Evolutionary conservation across 139 green algal species (phyloP).

Genomic region (Deuterostichococcus epilithicus): DNA sequence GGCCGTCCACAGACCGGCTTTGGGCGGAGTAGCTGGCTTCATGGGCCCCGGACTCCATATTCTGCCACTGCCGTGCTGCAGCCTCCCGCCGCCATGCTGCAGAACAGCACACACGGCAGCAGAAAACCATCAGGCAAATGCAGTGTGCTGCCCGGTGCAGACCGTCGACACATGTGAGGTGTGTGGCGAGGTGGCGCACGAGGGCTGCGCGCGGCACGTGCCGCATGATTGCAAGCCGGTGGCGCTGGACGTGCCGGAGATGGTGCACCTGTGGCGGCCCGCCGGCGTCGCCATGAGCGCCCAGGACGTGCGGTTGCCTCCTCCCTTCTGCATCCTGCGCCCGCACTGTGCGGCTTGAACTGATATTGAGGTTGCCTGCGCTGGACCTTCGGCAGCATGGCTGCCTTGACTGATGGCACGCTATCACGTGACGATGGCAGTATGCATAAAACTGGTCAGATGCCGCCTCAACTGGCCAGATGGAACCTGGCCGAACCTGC

Average conservation of each 20-base stretch:
- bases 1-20: too few relatives aligned
- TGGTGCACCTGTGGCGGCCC: constrained; percentile 34
- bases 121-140: too few relatives aligned
- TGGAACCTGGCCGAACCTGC: not conserved
- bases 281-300: constrained; percentile 23
- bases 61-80: too few relatives aligned
- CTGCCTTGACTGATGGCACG: not conserved
- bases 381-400: not conserved
- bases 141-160: not conserved
- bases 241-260: not conserved
- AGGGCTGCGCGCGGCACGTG: constrained; percentile 38
- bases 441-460: not conserved
- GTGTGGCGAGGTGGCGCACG: constrained; percentile 59
- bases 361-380: not conserved
- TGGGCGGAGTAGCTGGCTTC: too few relatives aligned
- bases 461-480: not conserved
- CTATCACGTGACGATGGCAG: not conserved
- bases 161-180: constrained; percentile 42
- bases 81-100: too few relatives aligned
- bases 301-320: constrained; percentile 6
- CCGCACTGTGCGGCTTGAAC: not conserved
- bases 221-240: constrained; percentile 41
- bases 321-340: not conserved
- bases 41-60: too few relatives aligned
- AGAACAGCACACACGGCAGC: not conserved